phyloP scores from a whole-genome alignment of 805 yeast species.

The Metschnikowia cerradonensis region DNA sequence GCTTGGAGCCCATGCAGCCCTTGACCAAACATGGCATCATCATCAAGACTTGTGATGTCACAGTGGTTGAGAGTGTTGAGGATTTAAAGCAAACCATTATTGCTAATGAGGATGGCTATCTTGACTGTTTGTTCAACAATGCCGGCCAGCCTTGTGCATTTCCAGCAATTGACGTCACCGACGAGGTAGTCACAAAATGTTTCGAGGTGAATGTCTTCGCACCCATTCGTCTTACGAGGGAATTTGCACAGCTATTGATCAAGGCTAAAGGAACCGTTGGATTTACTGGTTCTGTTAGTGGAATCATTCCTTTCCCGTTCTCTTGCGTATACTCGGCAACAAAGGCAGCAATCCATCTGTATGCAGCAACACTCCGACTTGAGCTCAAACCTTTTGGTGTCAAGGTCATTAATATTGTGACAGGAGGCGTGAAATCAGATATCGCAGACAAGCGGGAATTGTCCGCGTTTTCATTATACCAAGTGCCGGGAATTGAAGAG shows the following conservation, averaged over 20 bases:
- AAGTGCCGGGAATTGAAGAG: conserved; percentile 46
- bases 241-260: conserved; percentile 51
- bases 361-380: conserved; percentile 55
- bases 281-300: conserved; percentile 73
- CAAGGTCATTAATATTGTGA: conserved; percentile 60
- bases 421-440: conserved; percentile 73
- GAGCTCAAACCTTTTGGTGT: conserved; percentile 74
- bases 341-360: conserved; percentile 75
- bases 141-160: conserved; percentile 75
- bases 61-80: conserved; percentile 45
- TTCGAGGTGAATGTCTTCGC: conserved; percentile 69
- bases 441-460: conserved; percentile 64
- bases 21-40: conserved; percentile 44
- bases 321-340: conserved; percentile 61
- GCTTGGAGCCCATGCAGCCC: conserved; percentile 56
- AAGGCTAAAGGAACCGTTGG: conserved; percentile 65
- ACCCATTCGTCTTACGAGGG: conserved; percentile 60
- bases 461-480: conserved; percentile 52
- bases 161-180: conserved; percentile 64
- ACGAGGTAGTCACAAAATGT: conserved; percentile 47
- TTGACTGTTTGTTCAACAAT: conserved; percentile 66
- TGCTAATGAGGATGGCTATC: conserved; percentile 40
- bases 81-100: conserved; percentile 41
- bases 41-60: conserved; percentile 55
- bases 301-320: conserved; percentile 65